A percentile compares a stretch with the other conserved stretches of the same genome.
Conservation (phyloP, 306 rosid genomes). For the Cucumis hystrix region DNA sequence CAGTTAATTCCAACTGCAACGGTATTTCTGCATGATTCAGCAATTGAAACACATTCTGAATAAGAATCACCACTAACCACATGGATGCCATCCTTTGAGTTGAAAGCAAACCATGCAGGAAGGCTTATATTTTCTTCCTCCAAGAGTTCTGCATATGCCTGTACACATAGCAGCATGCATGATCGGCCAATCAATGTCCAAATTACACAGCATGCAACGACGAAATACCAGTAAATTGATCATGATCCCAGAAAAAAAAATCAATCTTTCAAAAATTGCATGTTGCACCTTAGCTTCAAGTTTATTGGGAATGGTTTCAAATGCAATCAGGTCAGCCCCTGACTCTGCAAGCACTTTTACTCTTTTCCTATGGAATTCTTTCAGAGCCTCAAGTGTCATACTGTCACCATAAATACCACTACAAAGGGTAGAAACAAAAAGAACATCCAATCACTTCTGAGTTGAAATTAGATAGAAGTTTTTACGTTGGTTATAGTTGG, state of each 20-base stretch:
- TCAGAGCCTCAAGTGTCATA: slow-evolving; percentile 40
- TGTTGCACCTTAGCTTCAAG: slow-evolving; percentile 49
- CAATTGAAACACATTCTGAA: slow-evolving; percentile 52
- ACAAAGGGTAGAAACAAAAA: slow-evolving; percentile 2
- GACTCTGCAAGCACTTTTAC: slow-evolving; percentile 60
- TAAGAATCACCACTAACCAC: slow-evolving; percentile 71
- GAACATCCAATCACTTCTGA: background rate
- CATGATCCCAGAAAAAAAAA: background rate
- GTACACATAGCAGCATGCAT: slow-evolving; percentile 3
- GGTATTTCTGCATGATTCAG: slow-evolving; percentile 51
- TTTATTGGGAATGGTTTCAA: slow-evolving; percentile 78
- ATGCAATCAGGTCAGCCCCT: slow-evolving; percentile 77
- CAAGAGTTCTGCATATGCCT: slow-evolving; percentile 73
- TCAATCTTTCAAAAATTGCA: background rate
- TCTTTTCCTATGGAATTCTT: slow-evolving; percentile 70
- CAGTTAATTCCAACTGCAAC: slow-evolving; percentile 81
- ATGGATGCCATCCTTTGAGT: slow-evolving; percentile 55
- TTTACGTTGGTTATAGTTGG: background rate
- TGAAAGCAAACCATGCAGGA: slow-evolving; percentile 86
- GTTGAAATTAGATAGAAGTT: background rate
- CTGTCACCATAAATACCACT: slow-evolving; percentile 74
- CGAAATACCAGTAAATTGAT: background rate
- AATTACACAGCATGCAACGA: background rate
- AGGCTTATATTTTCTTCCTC: slow-evolving; percentile 58
- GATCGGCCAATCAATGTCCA: background rate